phyloP scores from a whole-genome alignment of 352 stramenopile genomes.

The Peronospora belbahrii region DNA sequence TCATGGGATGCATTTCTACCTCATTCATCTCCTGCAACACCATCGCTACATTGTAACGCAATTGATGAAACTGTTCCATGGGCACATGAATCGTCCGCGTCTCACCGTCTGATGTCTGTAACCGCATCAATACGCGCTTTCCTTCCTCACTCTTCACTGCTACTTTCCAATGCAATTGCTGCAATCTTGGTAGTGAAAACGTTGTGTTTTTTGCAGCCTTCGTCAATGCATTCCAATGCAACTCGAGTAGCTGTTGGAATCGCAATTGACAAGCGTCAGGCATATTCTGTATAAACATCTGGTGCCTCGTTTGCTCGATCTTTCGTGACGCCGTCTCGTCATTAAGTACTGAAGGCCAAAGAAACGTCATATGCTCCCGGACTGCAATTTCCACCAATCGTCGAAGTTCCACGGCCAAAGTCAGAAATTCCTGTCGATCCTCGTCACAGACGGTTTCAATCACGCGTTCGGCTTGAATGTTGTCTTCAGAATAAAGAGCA shows the following conservation, averaged over 20 bases:
- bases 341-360: conserved; percentile 20
- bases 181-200: conserved; percentile 31
- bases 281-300: conserved; percentile 30
- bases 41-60: conserved; percentile 68
- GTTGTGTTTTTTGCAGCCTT: neutral
- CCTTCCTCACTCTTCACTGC: neutral
- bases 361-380: conserved; percentile 44
- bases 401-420: conserved; percentile 29
- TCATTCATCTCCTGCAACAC: conserved; percentile 72
- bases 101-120: conserved; percentile 42
- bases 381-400: conserved; percentile 37
- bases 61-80: conserved; percentile 60
- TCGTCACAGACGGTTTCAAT: conserved; percentile 6
- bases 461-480: conserved; percentile 2
- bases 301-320: conserved; percentile 24
- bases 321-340: conserved; percentile 16
- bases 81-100: conserved; percentile 42
- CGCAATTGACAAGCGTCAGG: conserved; percentile 32
- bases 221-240: conserved; percentile 28
- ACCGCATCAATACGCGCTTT: conserved; percentile 34
- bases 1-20: conserved; percentile 67
- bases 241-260: conserved; percentile 36
- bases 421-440: conserved; percentile 35
- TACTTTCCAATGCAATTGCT: conserved; percentile 33
- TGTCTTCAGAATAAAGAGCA: conserved; percentile 19